Evolutionary conservation across 768 basidiomycete genomes (phyloP).

Genomic region (Collybia sp.): DNA sequence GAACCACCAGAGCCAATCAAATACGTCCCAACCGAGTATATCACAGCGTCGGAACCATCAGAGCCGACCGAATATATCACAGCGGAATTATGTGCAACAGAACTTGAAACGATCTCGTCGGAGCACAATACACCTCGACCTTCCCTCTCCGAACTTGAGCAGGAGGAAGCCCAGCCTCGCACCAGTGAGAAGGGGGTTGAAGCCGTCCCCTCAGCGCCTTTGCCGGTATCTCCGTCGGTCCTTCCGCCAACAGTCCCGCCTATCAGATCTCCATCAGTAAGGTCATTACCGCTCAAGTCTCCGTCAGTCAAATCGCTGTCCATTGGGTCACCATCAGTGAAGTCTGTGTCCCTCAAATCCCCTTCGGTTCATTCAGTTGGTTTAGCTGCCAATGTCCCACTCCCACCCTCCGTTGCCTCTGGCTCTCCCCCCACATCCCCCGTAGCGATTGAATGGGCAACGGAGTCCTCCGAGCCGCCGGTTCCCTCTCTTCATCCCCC

Average conservation of each 20-base stretch:
- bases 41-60: constrained; percentile 21
- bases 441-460: no score
- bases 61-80: constrained; percentile 42
- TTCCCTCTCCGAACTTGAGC: constrained; percentile 25
- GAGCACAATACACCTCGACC: constrained; percentile 36
- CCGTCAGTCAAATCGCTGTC: constrained; percentile 10
- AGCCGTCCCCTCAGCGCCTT: constrained; percentile 21
- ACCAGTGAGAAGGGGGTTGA: constrained; percentile 11
- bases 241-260: constrained; percentile 6
- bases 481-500: constrained; percentile 15
- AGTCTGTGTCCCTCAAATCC: constrained; percentile 10
- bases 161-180: constrained; percentile 18
- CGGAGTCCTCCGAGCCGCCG: constrained; percentile 8
- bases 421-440: constrained; percentile 6
- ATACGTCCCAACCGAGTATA: constrained; percentile 34
- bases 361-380: not conserved
- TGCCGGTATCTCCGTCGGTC: constrained; percentile 17
- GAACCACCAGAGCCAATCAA: constrained; percentile 26
- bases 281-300: constrained; percentile 1
- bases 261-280: not conserved
- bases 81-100: constrained; percentile 37
- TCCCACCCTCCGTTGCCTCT: not conserved
- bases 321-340: constrained; percentile 8
- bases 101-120: constrained; percentile 36
- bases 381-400: not conserved